Evolutionary conservation across 345 rosid genomes (phyloP), one percentile per base, ranked within the genome.

Genomic region (Kernera saxatilis): DNA sequence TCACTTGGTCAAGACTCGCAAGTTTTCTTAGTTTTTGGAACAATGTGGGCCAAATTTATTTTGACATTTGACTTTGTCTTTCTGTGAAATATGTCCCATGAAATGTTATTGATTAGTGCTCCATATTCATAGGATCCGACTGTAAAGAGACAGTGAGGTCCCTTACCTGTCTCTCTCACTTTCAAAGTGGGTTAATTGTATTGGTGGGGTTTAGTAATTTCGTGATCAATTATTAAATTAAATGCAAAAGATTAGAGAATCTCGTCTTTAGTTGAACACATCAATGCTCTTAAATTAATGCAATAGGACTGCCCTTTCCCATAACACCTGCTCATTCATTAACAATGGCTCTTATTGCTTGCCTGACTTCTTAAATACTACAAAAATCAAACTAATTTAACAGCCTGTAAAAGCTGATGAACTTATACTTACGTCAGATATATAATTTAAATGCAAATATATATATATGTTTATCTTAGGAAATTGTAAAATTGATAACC

Each of bases 121-220:
- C 64, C 56, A 72, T 49, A 41, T 63, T 53, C 76, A 72, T 72
- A 53, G 76, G 76, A 63, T 72, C 23, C 76, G 18, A 52, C 70
- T 53, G 64, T 26, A 63, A 33, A 61, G 55, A 43, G 30, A 70
- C 63, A 63, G 15, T 19, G 55, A 63, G 56, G 64, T 53, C 48
- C 56, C 55, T 72, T 43, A 43, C 12, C 0, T 64, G 40, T 44
- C 48, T 52, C 56, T 62, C 19, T 71, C 53, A 49, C 52, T 61
- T 35, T 30, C 36, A 30, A 51, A 61, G n/a, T 51, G 30, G 30
- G 33, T 37, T 33, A 6, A 22, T 23, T 25, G 37, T 58, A 68
- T 45, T 33, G 74, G 29, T 69, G 66, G 65, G 19, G 57, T 58
- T 70, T 36, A 15, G 45, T 56, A 23, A 6, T 69, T 39, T 46